A percentile compares a stretch with the other conserved stretches of the same genome.
phyloP scores from a whole-genome alignment of 768 basidiomycete species.

The Crucibulum laeve region DNA sequence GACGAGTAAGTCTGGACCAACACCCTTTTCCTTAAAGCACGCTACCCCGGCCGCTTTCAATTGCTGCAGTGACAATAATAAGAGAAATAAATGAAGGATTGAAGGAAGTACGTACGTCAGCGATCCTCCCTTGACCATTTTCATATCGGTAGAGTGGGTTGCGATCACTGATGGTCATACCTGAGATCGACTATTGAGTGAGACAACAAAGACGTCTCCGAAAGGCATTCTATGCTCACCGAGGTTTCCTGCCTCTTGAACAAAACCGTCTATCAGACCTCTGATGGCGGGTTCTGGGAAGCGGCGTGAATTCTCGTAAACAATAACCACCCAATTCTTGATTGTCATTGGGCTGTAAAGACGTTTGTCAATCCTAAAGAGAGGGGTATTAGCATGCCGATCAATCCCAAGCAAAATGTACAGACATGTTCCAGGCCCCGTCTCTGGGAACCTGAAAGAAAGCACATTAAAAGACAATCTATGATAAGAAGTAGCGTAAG shows the following conservation, averaged over 20 bases:
- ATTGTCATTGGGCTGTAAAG: constrained; percentile 55
- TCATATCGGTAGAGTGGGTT: constrained; percentile 47
- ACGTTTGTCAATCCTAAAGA: constrained; percentile 61
- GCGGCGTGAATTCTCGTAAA: constrained; percentile 53
- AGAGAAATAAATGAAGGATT: not conserved
- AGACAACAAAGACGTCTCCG: constrained; percentile 39
- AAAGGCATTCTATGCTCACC: constrained; percentile 40
- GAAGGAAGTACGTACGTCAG: constrained; percentile 17
- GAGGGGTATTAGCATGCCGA: constrained; percentile 30
- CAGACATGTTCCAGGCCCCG: constrained; percentile 79
- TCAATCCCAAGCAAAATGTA: constrained; percentile 10
- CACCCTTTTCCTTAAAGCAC: constrained; percentile 31
- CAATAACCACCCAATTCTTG: constrained; percentile 55
- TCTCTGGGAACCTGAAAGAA: constrained; percentile 41
- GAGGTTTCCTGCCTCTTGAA: constrained; percentile 42
- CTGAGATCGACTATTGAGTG: constrained; percentile 38
- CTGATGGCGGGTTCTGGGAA: constrained; percentile 40
- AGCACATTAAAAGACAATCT: constrained; percentile 27
- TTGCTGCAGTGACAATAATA: constrained; percentile 38
- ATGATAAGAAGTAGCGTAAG: not conserved
- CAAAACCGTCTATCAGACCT: constrained; percentile 51
- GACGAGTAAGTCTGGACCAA: constrained; percentile 52
- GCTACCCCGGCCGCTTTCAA: constrained; percentile 45
- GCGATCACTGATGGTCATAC: constrained; percentile 48
- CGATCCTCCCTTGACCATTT: constrained; percentile 55